Percentiles rank a stretch among this genome's conserved stretches.
These are phyloP conservation scores for Fusarium pseudocircinatum DNA, from an alignment of 2,329 filamentous ascomycete genomes.

Conservation along the genomic window DNA sequence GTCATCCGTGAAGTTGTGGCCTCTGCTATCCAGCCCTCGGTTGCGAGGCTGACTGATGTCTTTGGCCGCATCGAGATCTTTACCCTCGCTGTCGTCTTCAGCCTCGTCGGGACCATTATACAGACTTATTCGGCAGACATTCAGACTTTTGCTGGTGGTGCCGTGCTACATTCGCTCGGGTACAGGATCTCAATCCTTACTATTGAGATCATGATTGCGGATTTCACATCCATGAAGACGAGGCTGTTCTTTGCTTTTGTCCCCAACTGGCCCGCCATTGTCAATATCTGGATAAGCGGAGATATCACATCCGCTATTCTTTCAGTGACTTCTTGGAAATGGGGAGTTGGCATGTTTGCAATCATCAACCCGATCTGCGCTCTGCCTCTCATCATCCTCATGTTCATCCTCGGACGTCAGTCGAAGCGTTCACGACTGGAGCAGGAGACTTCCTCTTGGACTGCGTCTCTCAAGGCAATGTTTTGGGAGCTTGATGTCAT, in stretches of 20 bases:
- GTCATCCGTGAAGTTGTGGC: neutral
- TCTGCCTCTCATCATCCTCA: neutral
- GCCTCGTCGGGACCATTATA: neutral
- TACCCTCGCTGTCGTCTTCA: neutral
- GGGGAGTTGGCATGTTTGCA: neutral
- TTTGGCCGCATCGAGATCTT: neutral
- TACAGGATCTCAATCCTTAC: neutral
- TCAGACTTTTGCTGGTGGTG: neutral
- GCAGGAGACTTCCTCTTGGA: neutral
- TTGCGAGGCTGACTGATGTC: neutral
- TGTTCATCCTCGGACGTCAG: neutral
- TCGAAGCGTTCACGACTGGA: fast-evolving
- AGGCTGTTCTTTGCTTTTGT: neutral
- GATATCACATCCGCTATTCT: neutral
- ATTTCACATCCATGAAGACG: neutral
- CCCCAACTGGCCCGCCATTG: neutral
- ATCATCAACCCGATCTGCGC: neutral
- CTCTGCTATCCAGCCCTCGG: neutral
- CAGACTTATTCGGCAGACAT: neutral
- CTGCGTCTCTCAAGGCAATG: neutral
- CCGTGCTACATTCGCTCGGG: neutral
- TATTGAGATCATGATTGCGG: neutral
- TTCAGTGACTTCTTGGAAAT: neutral
- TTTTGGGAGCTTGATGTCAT: neutral
- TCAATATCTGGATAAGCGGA: neutral